Base-by-base conservation (phyloP, 345 rosid species). In the Jatropha curcas region DNA sequence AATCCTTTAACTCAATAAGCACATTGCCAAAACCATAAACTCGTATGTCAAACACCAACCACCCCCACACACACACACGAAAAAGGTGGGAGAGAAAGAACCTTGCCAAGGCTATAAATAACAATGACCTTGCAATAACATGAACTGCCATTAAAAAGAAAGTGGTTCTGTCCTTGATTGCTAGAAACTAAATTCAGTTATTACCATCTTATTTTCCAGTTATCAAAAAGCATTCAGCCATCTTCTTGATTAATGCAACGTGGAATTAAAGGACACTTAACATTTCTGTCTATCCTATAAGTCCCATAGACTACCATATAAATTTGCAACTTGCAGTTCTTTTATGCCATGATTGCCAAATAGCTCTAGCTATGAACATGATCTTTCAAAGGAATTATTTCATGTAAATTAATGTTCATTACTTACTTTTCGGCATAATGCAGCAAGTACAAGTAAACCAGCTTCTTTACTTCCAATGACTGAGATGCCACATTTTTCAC, bases 401-500 rank as follows among this genome's bases (percentile, higher is more conserved):
- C 5, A 19, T 11, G 0, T 2, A 35, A 59, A 39, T 17, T 2
- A 46, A 37, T 13, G 27, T 28, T 39, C 41, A 19, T 52, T 22
- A 74, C 96, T 8, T 87, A 92, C 97, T 86, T 92, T 78, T 94
- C 94, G 16, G 99, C 99, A 81, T 95, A 95, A 77, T 95, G 96
- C 71, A 95, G 86, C 64, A 95, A 82, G 76, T 95, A 95, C 84
- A 95, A 79, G 89, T 95, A 95, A 80, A 86, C 99, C 25, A 95
- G 90, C 82, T 95, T 95, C 92, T 95, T 95, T 64, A 92, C 98
- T 87, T 95, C 97, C 80, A 90, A 75, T 59, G 97, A 89, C 78
- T 88, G 97, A 67, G 98, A 88, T 45, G 98, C 99, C 71, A 95
- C 98, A 65, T 89, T 95, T 75, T 95, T 95, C 0, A 95, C 99